These are phyloP conservation scores for Citrus sinensis DNA, from an alignment of 345 rosid genomes.

Conservation along the genomic window DVS_A1.0 CM039162.1:20650501-20651000, in stretches of 20 bases:
- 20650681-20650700: slow-evolving; percentile 1
- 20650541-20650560: too few species aligned
- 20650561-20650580: too few species aligned
- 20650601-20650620: too few species aligned
- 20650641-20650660: too few species aligned
- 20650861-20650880: slow-evolving; percentile 30
- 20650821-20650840: slow-evolving; percentile 19
- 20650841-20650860: slow-evolving; percentile 23
- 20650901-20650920: slow-evolving; percentile 29
- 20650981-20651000: slow-evolving; percentile 38
- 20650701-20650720: slow-evolving; percentile 43
- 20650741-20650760: slow-evolving; percentile 36
- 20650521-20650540: too few species aligned
- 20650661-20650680: too few species aligned
- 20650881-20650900: slow-evolving; percentile 16
- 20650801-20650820: background rate
- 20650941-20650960: slow-evolving; percentile 47
- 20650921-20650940: slow-evolving; percentile 43
- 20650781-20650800: slow-evolving; percentile 35
- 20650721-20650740: slow-evolving; percentile 51
- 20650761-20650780: slow-evolving; percentile 39
- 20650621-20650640: too few species aligned
- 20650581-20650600: too few species aligned
- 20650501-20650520: too few species aligned
- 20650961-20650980: slow-evolving; percentile 48